Percentiles rank a stretch among this genome's conserved stretches.
Conservation (phyloP, 2,329 filamentous ascomycete species). For the Botrytis galanthina region DNA sequence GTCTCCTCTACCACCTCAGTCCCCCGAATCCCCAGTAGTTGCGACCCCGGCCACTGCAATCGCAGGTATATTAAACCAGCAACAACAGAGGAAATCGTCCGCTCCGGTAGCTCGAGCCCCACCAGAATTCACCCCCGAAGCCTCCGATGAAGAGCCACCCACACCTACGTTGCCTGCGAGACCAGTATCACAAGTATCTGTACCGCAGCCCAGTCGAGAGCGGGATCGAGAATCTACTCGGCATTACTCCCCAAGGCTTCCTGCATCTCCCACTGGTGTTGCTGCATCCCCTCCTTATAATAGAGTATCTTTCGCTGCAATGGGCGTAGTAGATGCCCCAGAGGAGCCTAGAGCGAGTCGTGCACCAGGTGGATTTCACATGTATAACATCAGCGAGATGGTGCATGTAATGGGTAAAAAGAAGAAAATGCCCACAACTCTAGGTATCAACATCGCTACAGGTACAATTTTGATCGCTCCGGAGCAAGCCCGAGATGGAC, state of each 20-base stretch:
- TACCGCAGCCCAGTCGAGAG: slow-evolving; percentile 40
- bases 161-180: slow-evolving; percentile 63
- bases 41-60: slow-evolving; percentile 45
- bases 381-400: slow-evolving; percentile 98
- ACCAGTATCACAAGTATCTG: slow-evolving; percentile 54
- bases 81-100: slow-evolving; percentile 40
- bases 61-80: slow-evolving; percentile 53
- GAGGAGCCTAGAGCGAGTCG: slow-evolving; percentile 43
- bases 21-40: slow-evolving; percentile 21
- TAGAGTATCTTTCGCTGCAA: slow-evolving; percentile 41
- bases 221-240: slow-evolving; percentile 28
- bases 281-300: slow-evolving; percentile 55
- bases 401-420: slow-evolving; percentile 89
- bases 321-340: slow-evolving; percentile 45
- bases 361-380: slow-evolving; percentile 79
- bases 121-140: slow-evolving; percentile 63
- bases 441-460: slow-evolving; percentile 88
- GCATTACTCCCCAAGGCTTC: slow-evolving; percentile 36
- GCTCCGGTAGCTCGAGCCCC: slow-evolving; percentile 42
- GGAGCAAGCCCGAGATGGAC: slow-evolving; percentile 77
- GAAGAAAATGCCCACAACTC: slow-evolving; percentile 96
- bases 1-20: neutral
- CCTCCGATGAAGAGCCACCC: slow-evolving; percentile 62
- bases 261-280: slow-evolving; percentile 43
- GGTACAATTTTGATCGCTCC: slow-evolving; percentile 89